Evolutionary conservation across 257 asterid genomes (phyloP).

Genomic region (Sherardia arvensis): DNA sequence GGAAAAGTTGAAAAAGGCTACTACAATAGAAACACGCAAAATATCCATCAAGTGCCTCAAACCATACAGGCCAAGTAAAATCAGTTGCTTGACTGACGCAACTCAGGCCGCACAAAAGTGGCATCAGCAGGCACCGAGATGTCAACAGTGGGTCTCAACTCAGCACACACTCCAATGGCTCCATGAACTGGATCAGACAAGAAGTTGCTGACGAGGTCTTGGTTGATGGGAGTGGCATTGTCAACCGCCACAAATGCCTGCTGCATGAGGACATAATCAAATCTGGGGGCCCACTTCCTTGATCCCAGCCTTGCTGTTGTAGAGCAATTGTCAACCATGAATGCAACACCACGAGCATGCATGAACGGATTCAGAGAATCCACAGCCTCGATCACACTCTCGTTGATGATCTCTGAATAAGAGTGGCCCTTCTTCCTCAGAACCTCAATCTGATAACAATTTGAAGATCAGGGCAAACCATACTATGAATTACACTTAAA

Average conservation of each 20-base stretch:
- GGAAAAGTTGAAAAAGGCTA: not conserved
- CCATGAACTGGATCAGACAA: slow-evolving; percentile 72
- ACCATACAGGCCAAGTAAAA: not conserved
- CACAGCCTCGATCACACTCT: slow-evolving; percentile 83
- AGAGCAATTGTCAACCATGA: slow-evolving; percentile 97
- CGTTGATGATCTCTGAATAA: slow-evolving; percentile 85
- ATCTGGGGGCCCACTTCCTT: slow-evolving; percentile 94
- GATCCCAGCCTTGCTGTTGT: slow-evolving; percentile 92
- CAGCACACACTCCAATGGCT: slow-evolving; percentile 79
- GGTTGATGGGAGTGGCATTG: slow-evolving; percentile 48
- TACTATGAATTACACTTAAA: not conserved
- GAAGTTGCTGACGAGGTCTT: slow-evolving; percentile 82
- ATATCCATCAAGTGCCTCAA: not conserved
- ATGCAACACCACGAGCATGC: slow-evolving; percentile 98
- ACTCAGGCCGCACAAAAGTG: slow-evolving; percentile 88
- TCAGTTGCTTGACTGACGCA: slow-evolving; percentile 47
- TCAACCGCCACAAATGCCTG: slow-evolving; percentile 88
- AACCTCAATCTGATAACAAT: slow-evolving; percentile 56
- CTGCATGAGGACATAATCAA: slow-evolving; percentile 80
- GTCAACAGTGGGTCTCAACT: slow-evolving; percentile 90
- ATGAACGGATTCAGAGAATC: slow-evolving; percentile 92
- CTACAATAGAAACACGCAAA: not conserved
- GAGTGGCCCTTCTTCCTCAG: slow-evolving; percentile 95
- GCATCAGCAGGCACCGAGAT: slow-evolving; percentile 88
- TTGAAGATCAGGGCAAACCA: not conserved